Base-by-base conservation (phyloP, 257 asterid species). In the Jasminum sambac region DNA sequence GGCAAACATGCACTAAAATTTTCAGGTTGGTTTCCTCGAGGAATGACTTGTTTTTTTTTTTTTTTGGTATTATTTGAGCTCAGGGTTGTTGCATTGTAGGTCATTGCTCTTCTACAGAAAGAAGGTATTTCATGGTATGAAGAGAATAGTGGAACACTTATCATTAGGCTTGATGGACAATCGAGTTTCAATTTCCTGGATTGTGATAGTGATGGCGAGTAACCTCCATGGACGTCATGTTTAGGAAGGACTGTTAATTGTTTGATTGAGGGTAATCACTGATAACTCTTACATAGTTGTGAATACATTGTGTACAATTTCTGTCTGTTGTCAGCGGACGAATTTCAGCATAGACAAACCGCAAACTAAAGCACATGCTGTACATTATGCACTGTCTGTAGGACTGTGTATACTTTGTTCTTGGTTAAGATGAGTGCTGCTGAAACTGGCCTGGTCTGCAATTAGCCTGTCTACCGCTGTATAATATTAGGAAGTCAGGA, bases 101-200 rank as follows among this genome's bases (percentile, higher is more conserved):
- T 91, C 16, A 66, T 79, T 64, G 39, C 73, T 66, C 91, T 94
- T 74, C 80, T 94, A 38, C 79, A 84, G 78, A 84, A 71, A 21
- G 96, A 91, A 83, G 91, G 91, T 38, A 84, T 94, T 19, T 19
- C 72, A 14, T 94, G 90, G 87, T 75, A 82, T 0, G 99, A 94
- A 77, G 97, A 89, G 84, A 94, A 94, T 72, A 82, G 85, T 30
- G 96, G 97, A 76, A 87, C 89, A 3, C 83, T 94, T 75, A 84
- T 94, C 37, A 78, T 94, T 78, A 85, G 72, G 81, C 96, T 94
- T 38, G 77, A 80, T 11, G 91, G 91, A 13, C 93, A 66, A 80
- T 80, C 72, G 21, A 69, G 85, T 64, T 94, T 94, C 73, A 83
- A 91, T 83, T 94, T 94, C 79, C 76, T 83, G 57, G 91, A 91